These are phyloP conservation scores for Voacanga thouarsii DNA, from an alignment of 257 asterid genomes.

Conservation along the genomic window DNA sequence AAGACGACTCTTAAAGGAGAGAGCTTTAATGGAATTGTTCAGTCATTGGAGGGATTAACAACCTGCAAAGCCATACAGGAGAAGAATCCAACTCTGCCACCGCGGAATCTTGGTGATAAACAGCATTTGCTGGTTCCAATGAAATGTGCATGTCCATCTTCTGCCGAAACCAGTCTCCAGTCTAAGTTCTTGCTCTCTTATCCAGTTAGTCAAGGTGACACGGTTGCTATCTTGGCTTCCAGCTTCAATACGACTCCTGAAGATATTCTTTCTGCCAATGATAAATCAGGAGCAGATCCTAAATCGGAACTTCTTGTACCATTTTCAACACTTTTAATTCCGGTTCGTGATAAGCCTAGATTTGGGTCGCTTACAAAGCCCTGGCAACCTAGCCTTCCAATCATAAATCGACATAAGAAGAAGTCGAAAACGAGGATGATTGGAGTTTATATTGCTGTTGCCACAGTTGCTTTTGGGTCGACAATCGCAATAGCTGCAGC, in stretches of 20 bases:
- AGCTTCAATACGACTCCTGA: slow-evolving; percentile 38
- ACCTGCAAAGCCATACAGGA: slow-evolving; percentile 42
- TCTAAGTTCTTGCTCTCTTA: slow-evolving; percentile 41
- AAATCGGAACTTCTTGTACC: slow-evolving; percentile 32
- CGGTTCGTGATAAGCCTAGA: slow-evolving; percentile 30
- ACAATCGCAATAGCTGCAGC: slow-evolving; percentile 38
- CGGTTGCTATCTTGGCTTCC: slow-evolving; percentile 32
- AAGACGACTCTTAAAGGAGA: slow-evolving; percentile 43
- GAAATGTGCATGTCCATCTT: slow-evolving; percentile 55
- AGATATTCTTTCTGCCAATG: slow-evolving; percentile 36
- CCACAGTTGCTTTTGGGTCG: slow-evolving; percentile 32
- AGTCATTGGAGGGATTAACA: slow-evolving; percentile 51
- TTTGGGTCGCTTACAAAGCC: slow-evolving; percentile 21
- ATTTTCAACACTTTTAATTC: slow-evolving; percentile 47
- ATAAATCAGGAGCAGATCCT: slow-evolving; percentile 27
- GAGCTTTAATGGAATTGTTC: slow-evolving; percentile 45
- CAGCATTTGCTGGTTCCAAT: slow-evolving; percentile 30
- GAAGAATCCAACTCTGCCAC: slow-evolving; percentile 34
- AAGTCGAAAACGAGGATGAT: slow-evolving; percentile 36
- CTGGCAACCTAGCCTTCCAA: slow-evolving; percentile 24
- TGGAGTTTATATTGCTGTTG: slow-evolving; percentile 45
- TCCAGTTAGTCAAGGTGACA: slow-evolving; percentile 50
- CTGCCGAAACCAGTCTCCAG: slow-evolving; percentile 15
- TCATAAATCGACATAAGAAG: slow-evolving; percentile 26
- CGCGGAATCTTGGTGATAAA: slow-evolving; percentile 36